These are phyloP conservation scores for Annulohypoxylon stygium DNA, from an alignment of 495 filamentous ascomycete genomes.

Conservation along the genomic window DNA sequence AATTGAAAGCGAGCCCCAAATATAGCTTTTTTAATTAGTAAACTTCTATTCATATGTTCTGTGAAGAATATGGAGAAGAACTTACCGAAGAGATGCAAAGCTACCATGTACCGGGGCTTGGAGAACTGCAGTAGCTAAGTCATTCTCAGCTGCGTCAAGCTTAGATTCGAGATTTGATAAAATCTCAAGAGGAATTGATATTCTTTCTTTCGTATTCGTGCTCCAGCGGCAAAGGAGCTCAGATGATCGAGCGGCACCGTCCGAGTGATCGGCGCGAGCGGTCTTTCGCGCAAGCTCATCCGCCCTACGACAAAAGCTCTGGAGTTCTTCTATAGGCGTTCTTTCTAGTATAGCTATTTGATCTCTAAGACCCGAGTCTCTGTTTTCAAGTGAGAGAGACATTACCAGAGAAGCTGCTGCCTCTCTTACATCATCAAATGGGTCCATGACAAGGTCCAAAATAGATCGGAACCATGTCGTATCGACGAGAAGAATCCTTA, in stretches of 20 bases:
- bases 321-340: slow-evolving; percentile 48
- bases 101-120: slow-evolving; percentile 78
- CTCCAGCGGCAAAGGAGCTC: slow-evolving; percentile 59
- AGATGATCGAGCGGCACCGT: slow-evolving; percentile 79
- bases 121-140: slow-evolving; percentile 71
- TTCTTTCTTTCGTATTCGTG: slow-evolving; percentile 50
- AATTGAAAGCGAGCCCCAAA: slow-evolving; percentile 58
- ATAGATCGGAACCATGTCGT: slow-evolving; percentile 73
- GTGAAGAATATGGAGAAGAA: neutral
- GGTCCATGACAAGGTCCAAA: slow-evolving; percentile 83
- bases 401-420: slow-evolving; percentile 71
- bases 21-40: slow-evolving; percentile 53
- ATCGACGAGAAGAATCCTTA: slow-evolving; percentile 47
- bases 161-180: slow-evolving; percentile 69
- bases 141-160: slow-evolving; percentile 64
- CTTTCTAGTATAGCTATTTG: slow-evolving; percentile 24
- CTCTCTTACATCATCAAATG: slow-evolving; percentile 91
- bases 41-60: neutral
- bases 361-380: slow-evolving; percentile 36
- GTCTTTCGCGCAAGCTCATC: slow-evolving; percentile 69
- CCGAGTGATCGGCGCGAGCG: slow-evolving; percentile 86
- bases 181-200: slow-evolving; percentile 57
- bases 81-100: slow-evolving; percentile 73
- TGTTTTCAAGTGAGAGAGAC: slow-evolving; percentile 50
- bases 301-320: slow-evolving; percentile 64